A percentile compares a stretch with the other conserved stretches of the same genome.
phyloP scores from a whole-genome alignment of 805 yeast genomes.

The Monosporozyma siamensis region DNA sequence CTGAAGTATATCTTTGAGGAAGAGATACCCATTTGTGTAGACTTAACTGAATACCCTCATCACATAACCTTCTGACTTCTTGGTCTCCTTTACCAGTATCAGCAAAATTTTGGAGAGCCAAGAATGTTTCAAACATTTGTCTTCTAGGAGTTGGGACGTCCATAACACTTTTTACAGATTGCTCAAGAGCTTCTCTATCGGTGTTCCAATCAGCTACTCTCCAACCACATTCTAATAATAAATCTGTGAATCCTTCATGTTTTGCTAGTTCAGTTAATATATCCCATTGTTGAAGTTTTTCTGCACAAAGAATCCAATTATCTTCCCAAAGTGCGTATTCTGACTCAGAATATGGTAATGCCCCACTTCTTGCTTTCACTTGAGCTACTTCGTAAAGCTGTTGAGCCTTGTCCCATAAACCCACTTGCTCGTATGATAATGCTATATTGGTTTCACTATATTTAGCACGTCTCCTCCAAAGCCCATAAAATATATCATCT shows the following conservation, averaged over 20 bases:
- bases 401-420: constrained; percentile 89
- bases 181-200: constrained; percentile 89
- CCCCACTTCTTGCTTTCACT: constrained; percentile 91
- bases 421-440: constrained; percentile 86
- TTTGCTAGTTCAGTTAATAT: constrained; percentile 90
- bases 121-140: constrained; percentile 89
- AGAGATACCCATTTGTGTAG: constrained; percentile 87
- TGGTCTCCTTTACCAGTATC: constrained; percentile 81
- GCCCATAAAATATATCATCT: constrained; percentile 93
- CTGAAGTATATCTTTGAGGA: constrained; percentile 63
- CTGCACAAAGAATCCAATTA: constrained; percentile 96
- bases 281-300: constrained; percentile 97
- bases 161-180: constrained; percentile 90
- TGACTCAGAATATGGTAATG: constrained; percentile 86
- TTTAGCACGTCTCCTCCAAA: constrained; percentile 95
- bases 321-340: constrained; percentile 98
- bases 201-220: constrained; percentile 97
- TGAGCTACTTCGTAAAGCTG: constrained; percentile 94
- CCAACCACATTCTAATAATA: constrained; percentile 98
- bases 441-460: constrained; percentile 91
- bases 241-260: constrained; percentile 95
- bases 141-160: constrained; percentile 98
- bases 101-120: constrained; percentile 86
- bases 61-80: constrained; percentile 78
- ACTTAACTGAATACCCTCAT: constrained; percentile 92